Conservation (phyloP, 2,329 filamentous ascomycete species). For the Orbilia ellipsospora region DNA sequence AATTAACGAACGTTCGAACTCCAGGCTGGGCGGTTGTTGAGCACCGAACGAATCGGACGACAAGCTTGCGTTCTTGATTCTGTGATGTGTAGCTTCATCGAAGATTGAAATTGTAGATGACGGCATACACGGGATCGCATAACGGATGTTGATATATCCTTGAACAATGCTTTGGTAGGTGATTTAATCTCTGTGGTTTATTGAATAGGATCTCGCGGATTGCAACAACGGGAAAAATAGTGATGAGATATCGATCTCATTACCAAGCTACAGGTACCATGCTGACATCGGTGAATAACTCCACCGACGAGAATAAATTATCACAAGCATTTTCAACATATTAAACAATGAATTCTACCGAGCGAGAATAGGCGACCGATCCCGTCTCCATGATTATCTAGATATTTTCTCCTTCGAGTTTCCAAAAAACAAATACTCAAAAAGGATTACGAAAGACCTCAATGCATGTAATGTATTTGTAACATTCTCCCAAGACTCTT, state of each 20-base stretch:
- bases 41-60: conserved; percentile 23
- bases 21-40: not conserved
- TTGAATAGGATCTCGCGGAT: too few species aligned
- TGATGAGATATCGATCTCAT: too few species aligned
- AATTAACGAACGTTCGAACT: conserved; percentile 26
- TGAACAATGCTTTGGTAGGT: not conserved
- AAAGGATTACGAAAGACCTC: conserved; percentile 43
- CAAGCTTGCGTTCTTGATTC: not conserved
- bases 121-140: not conserved
- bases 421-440: not conserved
- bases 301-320: not conserved
- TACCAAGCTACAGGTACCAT: not conserved
- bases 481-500: conserved; percentile 4
- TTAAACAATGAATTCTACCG: conserved; percentile 32
- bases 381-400: not conserved
- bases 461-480: conserved; percentile 13
- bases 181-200: too few species aligned
- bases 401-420: too few species aligned
- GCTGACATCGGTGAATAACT: not conserved
- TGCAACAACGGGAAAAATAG: too few species aligned
- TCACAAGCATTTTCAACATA: not conserved
- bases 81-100: conserved; percentile 21
- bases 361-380: conserved; percentile 49
- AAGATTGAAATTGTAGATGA: conserved; percentile 5
- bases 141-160: conserved; percentile 7